Conservation (phyloP, 2,329 filamentous ascomycete species). For the Penicillium corylophilum region DNA sequence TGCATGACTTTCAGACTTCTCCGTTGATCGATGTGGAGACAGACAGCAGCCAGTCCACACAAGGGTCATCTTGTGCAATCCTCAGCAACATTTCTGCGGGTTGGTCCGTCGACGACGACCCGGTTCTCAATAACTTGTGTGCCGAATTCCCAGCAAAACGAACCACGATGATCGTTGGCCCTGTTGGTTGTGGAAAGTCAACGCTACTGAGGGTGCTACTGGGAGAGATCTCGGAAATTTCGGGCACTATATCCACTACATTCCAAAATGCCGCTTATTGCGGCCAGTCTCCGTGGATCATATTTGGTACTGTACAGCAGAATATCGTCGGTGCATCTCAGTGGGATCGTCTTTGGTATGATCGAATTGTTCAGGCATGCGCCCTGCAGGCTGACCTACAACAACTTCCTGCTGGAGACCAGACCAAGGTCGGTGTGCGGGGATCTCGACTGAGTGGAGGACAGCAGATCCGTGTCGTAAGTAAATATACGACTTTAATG, state of each 20-base stretch:
- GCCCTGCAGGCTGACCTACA: constrained; percentile 12
- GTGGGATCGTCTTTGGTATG: constrained; percentile 14
- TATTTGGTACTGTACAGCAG: constrained; percentile 14
- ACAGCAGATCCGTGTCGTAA: constrained; percentile 27
- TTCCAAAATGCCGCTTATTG: constrained; percentile 17
- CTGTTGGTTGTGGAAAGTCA: constrained; percentile 22
- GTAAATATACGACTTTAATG: neutral
- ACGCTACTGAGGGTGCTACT: constrained; percentile 18
- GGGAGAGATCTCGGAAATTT: constrained; percentile 13
- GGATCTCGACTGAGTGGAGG: constrained; percentile 19
- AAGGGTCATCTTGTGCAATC: neutral
- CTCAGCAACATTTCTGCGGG: constrained; percentile 10
- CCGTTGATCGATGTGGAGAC: constrained; percentile 5
- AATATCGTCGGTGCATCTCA: constrained; percentile 14
- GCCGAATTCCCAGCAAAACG: constrained; percentile 5
- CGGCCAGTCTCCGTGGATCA: constrained; percentile 22
- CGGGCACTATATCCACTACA: constrained; percentile 16
- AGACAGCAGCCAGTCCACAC: neutral
- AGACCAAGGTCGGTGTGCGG: constrained; percentile 24
- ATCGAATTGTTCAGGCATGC: constrained; percentile 10
- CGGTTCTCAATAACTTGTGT: constrained; percentile 13
- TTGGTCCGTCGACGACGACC: constrained; percentile 15
- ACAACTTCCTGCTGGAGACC: constrained; percentile 21
- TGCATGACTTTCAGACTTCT: neutral
- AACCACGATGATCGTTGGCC: constrained; percentile 20